phyloP scores from a whole-genome alignment of 176 grass and related monocot species.

The Aegilops speltoides region DNA sequence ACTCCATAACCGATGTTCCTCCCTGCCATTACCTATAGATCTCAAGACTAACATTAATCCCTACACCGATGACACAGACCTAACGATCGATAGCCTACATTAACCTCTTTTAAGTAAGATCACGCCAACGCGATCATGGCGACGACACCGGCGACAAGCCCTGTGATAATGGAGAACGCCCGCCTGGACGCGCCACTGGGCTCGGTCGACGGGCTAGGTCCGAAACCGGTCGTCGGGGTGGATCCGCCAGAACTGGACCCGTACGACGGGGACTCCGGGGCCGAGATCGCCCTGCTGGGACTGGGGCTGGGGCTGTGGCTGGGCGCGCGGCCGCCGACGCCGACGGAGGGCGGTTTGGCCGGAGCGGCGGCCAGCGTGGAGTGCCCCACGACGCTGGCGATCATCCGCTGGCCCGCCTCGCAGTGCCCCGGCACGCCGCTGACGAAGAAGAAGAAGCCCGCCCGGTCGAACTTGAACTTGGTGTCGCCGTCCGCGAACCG shows the following conservation, averaged over 20 bases:
- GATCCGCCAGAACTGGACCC: background rate
- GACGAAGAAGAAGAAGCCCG: slow-evolving; percentile 66
- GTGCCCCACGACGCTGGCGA: slow-evolving; percentile 38
- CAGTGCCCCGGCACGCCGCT: slow-evolving; percentile 70
- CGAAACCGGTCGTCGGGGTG: background rate
- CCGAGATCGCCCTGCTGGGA: background rate
- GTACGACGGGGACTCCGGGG: background rate
- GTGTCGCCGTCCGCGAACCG: slow-evolving; percentile 56
- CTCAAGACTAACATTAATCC: background rate
- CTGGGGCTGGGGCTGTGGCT: background rate
- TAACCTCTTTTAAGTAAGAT: background rate
- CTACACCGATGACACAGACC: background rate
- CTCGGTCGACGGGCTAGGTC: slow-evolving; percentile 27
- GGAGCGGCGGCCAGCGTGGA: slow-evolving; percentile 4
- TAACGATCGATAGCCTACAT: background rate
- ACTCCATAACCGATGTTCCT: background rate
- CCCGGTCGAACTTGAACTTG: slow-evolving; percentile 45
- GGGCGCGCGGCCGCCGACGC: background rate
- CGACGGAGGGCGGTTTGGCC: background rate
- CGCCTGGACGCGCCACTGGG: slow-evolving; percentile 9
- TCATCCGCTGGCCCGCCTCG: slow-evolving; percentile 66
- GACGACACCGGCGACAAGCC: background rate
- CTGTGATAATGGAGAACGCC: background rate
- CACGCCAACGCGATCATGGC: slow-evolving; percentile 12
- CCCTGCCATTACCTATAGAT: background rate